A percentile compares a stretch with the other conserved stretches of the same genome.
These are phyloP conservation scores for Prunus mume DNA, from an alignment of 306 rosid genomes.

Conservation along the genomic window DNA sequence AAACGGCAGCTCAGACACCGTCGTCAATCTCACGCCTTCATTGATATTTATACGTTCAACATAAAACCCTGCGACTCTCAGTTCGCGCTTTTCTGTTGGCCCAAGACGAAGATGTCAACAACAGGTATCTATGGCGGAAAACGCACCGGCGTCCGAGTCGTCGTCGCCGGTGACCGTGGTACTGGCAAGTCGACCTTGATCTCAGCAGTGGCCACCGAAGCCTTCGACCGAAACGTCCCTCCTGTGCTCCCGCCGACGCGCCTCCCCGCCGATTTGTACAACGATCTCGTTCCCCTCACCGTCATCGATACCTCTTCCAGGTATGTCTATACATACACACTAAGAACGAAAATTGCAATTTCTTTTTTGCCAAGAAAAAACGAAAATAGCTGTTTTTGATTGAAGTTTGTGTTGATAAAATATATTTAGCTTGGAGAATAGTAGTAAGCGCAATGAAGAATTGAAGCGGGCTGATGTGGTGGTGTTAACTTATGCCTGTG, in stretches of 20 bases:
- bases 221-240: conserved; percentile 56
- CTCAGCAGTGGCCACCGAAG: conserved; percentile 55
- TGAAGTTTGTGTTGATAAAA: not conserved
- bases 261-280: conserved; percentile 71
- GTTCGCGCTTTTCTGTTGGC: not conserved
- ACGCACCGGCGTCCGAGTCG: conserved; percentile 60
- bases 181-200: conserved; percentile 82
- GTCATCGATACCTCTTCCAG: conserved; percentile 78
- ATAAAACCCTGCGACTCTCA: not conserved
- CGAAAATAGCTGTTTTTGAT: not conserved
- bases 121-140: not conserved
- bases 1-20: not conserved
- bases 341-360: not conserved
- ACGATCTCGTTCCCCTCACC: conserved; percentile 64
- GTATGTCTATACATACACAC: conserved; percentile 23
- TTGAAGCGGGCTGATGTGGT: conserved; percentile 79
- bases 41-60: not conserved
- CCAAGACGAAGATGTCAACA: not conserved
- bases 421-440: conserved; percentile 57
- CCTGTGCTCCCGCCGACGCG: conserved; percentile 67
- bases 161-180: conserved; percentile 59
- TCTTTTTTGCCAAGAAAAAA: not conserved
- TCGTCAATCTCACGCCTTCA: conserved; percentile 1
- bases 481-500: conserved; percentile 77
- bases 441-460: conserved; percentile 65